Percentiles rank a stretch among this genome's conserved stretches.
These are phyloP conservation scores for Chalciporus chontae DNA, from an alignment of 768 basidiomycete genomes.

Conservation along the genomic window DNA sequence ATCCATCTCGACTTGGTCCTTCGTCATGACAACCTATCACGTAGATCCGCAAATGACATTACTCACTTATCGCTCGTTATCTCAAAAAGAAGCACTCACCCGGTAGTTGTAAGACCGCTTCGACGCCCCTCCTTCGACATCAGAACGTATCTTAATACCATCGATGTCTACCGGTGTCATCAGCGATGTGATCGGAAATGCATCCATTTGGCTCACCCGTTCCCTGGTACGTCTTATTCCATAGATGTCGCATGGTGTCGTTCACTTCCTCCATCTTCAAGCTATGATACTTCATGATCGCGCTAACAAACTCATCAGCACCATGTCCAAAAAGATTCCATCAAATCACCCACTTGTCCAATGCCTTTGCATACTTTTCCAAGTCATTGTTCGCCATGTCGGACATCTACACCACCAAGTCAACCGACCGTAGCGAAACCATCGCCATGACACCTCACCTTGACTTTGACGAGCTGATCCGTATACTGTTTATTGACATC, in stretches of 20 bases:
- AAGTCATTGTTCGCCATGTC: slow-evolving; percentile 97
- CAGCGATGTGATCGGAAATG: slow-evolving; percentile 9
- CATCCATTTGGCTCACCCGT: slow-evolving; percentile 57
- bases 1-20: slow-evolving; percentile 99
- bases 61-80: background rate
- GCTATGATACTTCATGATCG: slow-evolving; percentile 97
- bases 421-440: background rate
- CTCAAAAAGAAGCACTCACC: slow-evolving; percentile 42
- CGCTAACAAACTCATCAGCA: slow-evolving; percentile 46
- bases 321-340: background rate
- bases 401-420: slow-evolving; percentile 60
- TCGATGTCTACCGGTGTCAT: slow-evolving; percentile 74
- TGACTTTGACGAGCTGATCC: slow-evolving; percentile 90
- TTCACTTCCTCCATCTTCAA: slow-evolving; percentile 99
- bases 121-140: slow-evolving; percentile 85
- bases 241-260: slow-evolving; percentile 92
- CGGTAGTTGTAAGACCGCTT: slow-evolving; percentile 97
- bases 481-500: slow-evolving; percentile 83
- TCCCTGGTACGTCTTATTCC: slow-evolving; percentile 99
- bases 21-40: slow-evolving; percentile 92
- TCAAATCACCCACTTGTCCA: slow-evolving; percentile 74
- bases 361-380: slow-evolving; percentile 95
- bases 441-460: slow-evolving; percentile 47
- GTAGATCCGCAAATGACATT: slow-evolving; percentile 13
- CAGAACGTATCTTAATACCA: slow-evolving; percentile 92